phyloP scores from a whole-genome alignment of 164 flowering plant species.

The Protea cynaroides region DNA sequence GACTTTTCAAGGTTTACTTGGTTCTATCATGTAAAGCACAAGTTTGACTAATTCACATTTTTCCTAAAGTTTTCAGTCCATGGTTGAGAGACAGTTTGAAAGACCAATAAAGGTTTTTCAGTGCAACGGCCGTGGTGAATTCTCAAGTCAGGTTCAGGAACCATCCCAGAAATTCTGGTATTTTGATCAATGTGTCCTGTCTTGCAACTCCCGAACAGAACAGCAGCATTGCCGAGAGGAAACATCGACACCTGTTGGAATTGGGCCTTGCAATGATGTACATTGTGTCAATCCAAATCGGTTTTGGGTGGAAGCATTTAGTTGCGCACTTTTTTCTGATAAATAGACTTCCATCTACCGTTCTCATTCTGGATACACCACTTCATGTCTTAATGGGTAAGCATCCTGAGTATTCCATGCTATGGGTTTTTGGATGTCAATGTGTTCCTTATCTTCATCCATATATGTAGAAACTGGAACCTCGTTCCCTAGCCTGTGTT shows the following conservation, averaged over 20 bases:
- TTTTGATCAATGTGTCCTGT: not conserved
- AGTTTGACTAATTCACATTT: not conserved
- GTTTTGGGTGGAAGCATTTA: not conserved
- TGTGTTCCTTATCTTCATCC: not conserved
- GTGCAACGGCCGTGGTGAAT: conserved; percentile 3
- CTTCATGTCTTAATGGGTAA: not conserved
- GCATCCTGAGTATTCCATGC: not conserved
- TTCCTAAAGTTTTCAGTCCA: not conserved
- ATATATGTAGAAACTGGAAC: not conserved
- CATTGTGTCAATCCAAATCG: not conserved
- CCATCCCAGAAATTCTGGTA: not conserved
- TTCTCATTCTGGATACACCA: not conserved
- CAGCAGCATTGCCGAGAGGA: not conserved
- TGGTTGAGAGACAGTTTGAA: not conserved
- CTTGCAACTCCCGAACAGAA: not conserved
- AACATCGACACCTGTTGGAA: not conserved
- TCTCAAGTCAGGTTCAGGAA: not conserved
- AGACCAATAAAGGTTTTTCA: conserved; percentile 1
- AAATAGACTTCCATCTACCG: not conserved
- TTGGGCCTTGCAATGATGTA: not conserved
- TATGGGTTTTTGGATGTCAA: not conserved
- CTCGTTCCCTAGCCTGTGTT: too few species aligned
- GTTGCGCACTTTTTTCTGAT: not conserved
- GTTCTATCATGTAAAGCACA: not conserved
- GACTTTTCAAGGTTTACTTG: not conserved